Percentiles rank a stretch among this genome's conserved stretches.
These are phyloP conservation scores for Passiflora organensis DNA, from an alignment of 345 rosid genomes.

Conservation along the genomic window DNA sequence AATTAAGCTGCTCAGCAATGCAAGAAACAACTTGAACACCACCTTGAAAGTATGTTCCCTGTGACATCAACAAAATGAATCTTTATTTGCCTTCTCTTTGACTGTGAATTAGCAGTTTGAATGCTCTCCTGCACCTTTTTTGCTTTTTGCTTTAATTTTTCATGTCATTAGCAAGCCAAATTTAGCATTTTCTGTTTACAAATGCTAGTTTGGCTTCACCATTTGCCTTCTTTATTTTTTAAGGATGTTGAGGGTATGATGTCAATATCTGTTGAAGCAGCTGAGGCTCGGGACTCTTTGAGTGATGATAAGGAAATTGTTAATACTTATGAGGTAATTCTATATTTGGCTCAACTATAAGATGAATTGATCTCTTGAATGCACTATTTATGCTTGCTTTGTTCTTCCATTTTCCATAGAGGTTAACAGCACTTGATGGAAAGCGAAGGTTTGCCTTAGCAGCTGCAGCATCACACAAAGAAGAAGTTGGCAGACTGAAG, in stretches of 20 bases:
- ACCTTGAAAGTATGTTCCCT: conserved; percentile 64
- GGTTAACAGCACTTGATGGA: conserved; percentile 97
- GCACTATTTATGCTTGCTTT: not conserved
- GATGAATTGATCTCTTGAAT: not conserved
- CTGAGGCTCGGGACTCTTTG: conserved; percentile 85
- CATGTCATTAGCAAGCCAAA: conserved; percentile 1
- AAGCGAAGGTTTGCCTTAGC: conserved; percentile 97
- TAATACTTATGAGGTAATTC: conserved; percentile 82
- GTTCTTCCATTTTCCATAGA: conserved; percentile 38
- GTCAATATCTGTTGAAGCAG: conserved; percentile 98
- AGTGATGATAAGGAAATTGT: conserved; percentile 94
- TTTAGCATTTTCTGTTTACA: too few species aligned
- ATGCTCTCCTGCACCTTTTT: conserved; percentile 1
- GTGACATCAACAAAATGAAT: too few species aligned
- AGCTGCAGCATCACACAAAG: conserved; percentile 79
- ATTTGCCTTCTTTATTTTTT: not conserved
- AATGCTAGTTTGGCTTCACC: too few species aligned
- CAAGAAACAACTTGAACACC: conserved; percentile 82
- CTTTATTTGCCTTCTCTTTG: not conserved
- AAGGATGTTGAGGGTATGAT: conserved; percentile 99
- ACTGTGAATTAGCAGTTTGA: conserved; percentile 1
- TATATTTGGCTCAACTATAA: not conserved
- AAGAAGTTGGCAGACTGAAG: conserved; percentile 94
- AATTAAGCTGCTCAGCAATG: conserved; percentile 93
- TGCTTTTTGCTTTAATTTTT: conserved; percentile 4